These are phyloP conservation scores for Leptodontidium sp. DNA, from an alignment of 2,329 filamentous ascomycete species.

Conservation along the genomic window DNA sequence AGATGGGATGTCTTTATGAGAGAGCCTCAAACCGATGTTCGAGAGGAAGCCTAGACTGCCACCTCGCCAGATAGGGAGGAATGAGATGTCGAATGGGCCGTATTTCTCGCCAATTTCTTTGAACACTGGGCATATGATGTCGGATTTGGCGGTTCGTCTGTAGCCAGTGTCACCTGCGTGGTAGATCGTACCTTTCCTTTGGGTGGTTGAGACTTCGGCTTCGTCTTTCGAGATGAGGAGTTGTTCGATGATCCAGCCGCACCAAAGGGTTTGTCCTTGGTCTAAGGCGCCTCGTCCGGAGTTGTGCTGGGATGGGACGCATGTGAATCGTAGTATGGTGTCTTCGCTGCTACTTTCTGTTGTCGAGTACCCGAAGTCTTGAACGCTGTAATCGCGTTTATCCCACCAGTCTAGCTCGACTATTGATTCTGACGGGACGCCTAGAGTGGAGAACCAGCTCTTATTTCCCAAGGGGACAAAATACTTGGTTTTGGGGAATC, in stretches of 20 bases:
- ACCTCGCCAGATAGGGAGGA: conserved; percentile 81
- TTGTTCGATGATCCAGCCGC: conserved; percentile 77
- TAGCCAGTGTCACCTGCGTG: conserved; percentile 74
- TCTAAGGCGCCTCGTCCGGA: conserved; percentile 72
- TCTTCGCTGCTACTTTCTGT: conserved; percentile 69
- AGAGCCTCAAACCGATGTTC: conserved; percentile 34
- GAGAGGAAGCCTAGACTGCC: conserved; percentile 38
- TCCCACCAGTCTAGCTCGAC: conserved; percentile 97
- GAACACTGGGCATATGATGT: conserved; percentile 81
- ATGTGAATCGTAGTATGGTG: conserved; percentile 54
- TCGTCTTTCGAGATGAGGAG: conserved; percentile 29
- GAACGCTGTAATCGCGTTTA: conserved; percentile 71
- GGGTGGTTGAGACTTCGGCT: conserved; percentile 59
- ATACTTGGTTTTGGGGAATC: conserved; percentile 83
- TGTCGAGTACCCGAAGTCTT: conserved; percentile 38
- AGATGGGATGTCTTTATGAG: conserved; percentile 36
- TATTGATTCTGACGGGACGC: conserved; percentile 68
- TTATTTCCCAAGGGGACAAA: conserved; percentile 87
- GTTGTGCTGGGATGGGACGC: conserved; percentile 84
- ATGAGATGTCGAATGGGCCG: conserved; percentile 86
- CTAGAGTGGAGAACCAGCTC: conserved; percentile 76
- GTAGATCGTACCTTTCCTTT: conserved; percentile 88
- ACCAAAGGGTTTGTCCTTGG: conserved; percentile 81
- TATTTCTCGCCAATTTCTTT: conserved; percentile 80
- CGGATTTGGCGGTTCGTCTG: conserved; percentile 68